Conservation (phyloP, 2,329 filamentous ascomycete species). For the Alternaria triticina region DNA sequence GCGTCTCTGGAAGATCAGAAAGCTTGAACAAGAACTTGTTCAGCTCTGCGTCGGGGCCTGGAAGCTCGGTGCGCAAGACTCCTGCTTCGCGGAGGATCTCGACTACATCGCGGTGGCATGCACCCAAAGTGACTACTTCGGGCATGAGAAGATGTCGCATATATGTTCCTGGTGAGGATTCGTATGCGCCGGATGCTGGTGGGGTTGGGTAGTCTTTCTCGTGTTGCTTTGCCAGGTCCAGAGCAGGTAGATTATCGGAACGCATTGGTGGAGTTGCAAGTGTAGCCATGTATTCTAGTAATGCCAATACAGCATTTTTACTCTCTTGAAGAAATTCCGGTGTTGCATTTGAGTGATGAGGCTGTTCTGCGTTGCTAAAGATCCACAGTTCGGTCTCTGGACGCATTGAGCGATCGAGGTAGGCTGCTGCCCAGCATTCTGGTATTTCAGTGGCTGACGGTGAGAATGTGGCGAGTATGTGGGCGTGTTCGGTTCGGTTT, state of each 20-base stretch:
- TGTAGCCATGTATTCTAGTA: conserved; percentile 38
- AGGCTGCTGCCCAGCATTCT: conserved; percentile 62
- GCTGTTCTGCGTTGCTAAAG: conserved; percentile 52
- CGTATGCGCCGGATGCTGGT: conserved; percentile 27
- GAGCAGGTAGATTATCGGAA: conserved; percentile 27
- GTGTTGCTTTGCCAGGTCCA: conserved; percentile 39
- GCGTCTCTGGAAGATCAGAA: conserved; percentile 53
- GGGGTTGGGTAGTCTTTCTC: conserved; percentile 33
- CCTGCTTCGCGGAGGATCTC: conserved; percentile 28
- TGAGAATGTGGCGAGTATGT: conserved; percentile 50
- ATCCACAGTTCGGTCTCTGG: conserved; percentile 72
- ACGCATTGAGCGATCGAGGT: conserved; percentile 65
- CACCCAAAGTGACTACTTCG: conserved; percentile 54
- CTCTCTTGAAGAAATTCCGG: conserved; percentile 33
- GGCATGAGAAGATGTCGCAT: conserved; percentile 42
- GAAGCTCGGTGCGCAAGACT: conserved; percentile 37
- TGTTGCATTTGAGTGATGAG: conserved; percentile 20
- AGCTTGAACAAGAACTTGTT: conserved; percentile 65
- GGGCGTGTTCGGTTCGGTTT: conserved; percentile 48
- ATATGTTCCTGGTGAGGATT: conserved; percentile 28
- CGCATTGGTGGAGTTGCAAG: conserved; percentile 36
- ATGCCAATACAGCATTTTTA: conserved; percentile 34
- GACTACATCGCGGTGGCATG: conserved; percentile 46
- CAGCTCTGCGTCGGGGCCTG: conserved; percentile 41
- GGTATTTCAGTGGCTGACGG: conserved; percentile 16